Evolutionary conservation across 768 basidiomycete species (phyloP).

Genomic region (Lentinula boryana): DNA sequence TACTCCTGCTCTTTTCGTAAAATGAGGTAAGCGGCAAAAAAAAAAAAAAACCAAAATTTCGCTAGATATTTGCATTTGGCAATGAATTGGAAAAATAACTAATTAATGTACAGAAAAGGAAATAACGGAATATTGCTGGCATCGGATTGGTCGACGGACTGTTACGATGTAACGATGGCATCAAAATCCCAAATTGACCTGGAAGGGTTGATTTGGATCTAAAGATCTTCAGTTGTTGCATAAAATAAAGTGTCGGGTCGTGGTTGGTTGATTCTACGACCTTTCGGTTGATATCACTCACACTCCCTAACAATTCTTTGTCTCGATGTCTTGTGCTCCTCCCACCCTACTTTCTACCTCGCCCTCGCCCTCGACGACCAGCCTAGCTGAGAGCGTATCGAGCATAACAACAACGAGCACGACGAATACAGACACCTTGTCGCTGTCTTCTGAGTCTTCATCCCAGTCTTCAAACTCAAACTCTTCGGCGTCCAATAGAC

Average conservation of each 20-base stretch:
- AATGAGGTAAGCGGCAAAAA: not conserved
- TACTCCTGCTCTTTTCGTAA: not conserved
- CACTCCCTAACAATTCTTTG: not conserved
- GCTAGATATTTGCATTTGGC: not conserved
- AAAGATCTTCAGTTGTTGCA: not conserved
- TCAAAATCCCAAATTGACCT: not conserved
- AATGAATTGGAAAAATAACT: not conserved
- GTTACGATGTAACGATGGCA: not conserved
- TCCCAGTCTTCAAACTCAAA: not conserved
- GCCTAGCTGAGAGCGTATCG: not conserved
- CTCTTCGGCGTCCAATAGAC: not conserved
- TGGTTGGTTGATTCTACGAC: not conserved
- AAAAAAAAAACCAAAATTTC: not conserved
- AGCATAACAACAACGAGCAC: not conserved
- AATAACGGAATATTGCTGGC: not conserved
- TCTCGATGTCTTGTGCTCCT: not conserved
- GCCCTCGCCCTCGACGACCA: not conserved
- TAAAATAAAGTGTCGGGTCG: not conserved
- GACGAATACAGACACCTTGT: not conserved
- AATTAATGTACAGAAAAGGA: not conserved
- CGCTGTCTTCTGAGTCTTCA: not conserved
- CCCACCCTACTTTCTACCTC: not conserved
- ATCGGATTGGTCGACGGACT: not conserved
- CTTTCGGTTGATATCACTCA: not conserved
- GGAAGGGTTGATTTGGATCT: not conserved